These are phyloP conservation scores for Xerocomus subilludens DNA, from an alignment of 1,284 basidiomycete genomes.

Conservation along the genomic window DNA sequence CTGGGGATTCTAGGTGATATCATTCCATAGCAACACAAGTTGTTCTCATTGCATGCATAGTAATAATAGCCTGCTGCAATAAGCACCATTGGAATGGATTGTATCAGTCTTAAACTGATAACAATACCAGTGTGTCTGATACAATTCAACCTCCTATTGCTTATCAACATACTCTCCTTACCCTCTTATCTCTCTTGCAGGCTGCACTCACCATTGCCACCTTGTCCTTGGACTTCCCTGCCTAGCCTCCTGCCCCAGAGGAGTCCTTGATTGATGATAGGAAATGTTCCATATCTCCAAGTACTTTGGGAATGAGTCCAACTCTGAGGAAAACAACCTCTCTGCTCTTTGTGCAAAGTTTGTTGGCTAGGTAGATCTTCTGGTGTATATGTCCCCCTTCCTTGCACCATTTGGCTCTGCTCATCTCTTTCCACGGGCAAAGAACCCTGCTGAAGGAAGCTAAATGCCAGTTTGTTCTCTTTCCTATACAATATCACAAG, in stretches of 20 bases:
- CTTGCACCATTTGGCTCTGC: neutral
- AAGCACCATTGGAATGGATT: too few relatives aligned
- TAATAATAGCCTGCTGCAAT: too few relatives aligned
- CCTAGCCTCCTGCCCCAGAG: constrained; percentile 49
- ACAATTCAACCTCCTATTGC: too few relatives aligned
- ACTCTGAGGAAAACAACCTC: constrained; percentile 47
- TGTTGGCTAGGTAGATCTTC: constrained; percentile 75
- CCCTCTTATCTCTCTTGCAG: constrained; percentile 43
- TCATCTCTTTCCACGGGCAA: constrained; percentile 59
- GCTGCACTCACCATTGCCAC: constrained; percentile 56
- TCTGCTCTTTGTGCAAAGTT: constrained; percentile 55
- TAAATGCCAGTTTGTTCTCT: constrained; percentile 87
- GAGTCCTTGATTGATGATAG: constrained; percentile 52
- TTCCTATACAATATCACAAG: constrained; percentile 95
- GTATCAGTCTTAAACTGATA: too few relatives aligned
- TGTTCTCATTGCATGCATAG: too few relatives aligned
- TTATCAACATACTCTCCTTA: too few relatives aligned
- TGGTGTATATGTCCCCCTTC: constrained; percentile 62
- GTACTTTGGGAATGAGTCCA: constrained; percentile 41
- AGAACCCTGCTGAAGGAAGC: constrained; percentile 85
- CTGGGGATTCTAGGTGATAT: too few relatives aligned
- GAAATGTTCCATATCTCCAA: constrained; percentile 55
- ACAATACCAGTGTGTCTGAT: too few relatives aligned
- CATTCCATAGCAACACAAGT: too few relatives aligned
- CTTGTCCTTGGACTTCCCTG: constrained; percentile 55